phyloP scores from a whole-genome alignment of 768 basidiomycete genomes.

The Macrolepiota albuminosa region DNA sequence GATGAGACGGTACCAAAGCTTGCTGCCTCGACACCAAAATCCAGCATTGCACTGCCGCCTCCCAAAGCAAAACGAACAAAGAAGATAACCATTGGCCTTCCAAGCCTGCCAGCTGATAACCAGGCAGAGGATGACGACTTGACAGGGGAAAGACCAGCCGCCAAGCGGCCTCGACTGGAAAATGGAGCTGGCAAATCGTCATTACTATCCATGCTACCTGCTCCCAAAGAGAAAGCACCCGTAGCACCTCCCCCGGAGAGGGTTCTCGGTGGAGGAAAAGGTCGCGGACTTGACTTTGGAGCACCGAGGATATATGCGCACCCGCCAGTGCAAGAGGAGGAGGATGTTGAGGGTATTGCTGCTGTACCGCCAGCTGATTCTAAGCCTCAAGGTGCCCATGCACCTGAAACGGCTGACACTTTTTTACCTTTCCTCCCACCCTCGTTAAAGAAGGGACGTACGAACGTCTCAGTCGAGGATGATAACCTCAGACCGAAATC shows the following conservation, averaged over 20 bases:
- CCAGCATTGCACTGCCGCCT: constrained; percentile 13
- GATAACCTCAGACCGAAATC: constrained; percentile 8
- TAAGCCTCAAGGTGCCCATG: constrained; percentile 7
- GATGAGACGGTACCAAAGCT: constrained; percentile 37
- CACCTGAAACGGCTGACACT: constrained; percentile 19
- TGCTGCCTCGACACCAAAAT: constrained; percentile 16
- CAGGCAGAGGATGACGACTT: constrained; percentile 36
- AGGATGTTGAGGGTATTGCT: constrained; percentile 22
- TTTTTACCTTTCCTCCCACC: constrained; percentile 53
- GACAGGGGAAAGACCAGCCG: constrained; percentile 39
- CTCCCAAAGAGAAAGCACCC: constrained; percentile 56
- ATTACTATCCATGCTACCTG: constrained; percentile 69
- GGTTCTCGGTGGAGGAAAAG: constrained; percentile 60
- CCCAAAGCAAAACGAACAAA: constrained; percentile 44
- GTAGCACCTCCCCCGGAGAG: constrained; percentile 40
- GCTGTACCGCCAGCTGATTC: constrained; percentile 1
- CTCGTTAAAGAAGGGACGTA: constrained; percentile 53
- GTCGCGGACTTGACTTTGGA: constrained; percentile 60
- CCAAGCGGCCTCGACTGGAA: constrained; percentile 54
- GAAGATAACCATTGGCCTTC: constrained; percentile 60
- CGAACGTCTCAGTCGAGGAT: constrained; percentile 54
- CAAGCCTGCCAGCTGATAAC: constrained; percentile 31
- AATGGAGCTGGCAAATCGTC: constrained; percentile 59
- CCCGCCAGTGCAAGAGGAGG: constrained; percentile 7
- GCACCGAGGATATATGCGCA: constrained; percentile 15